Evolutionary conservation across 23 red algal genomes (phyloP), one percentile per base, ranked within the genome.

Genomic region (Gracilaria gracilis): DNA sequence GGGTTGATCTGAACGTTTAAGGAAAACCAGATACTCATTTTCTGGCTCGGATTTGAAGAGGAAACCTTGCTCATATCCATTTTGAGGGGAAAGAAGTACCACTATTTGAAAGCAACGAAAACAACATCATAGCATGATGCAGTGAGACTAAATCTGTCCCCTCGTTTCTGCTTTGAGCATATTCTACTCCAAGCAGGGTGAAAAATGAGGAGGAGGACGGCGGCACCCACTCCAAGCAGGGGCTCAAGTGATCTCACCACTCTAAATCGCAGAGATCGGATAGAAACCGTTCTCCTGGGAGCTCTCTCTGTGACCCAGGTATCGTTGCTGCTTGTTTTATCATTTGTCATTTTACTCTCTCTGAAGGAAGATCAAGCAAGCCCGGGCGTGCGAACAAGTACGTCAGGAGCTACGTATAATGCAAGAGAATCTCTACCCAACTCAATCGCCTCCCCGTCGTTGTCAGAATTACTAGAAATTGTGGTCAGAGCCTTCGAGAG

Each of bases 401-500:
- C 64, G 9, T 15, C 7, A 69, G 31, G 64, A 34, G 31, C 13
- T 69, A 36, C 64, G 2, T 37, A 34, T 13, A 34, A 69, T 2
- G 8, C 64, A 36, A 20, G 31, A 32, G 64, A 37, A 57, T 39
- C 85, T 55, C 85, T 70, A 2, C 20, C 50, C 1, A 65, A 62
- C 23, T 47, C 59, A 79, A 80, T 28, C 23, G 23, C 54, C 62
- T 25, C 87, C 0, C 87, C 75, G 23, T 39, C 80, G 2, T 23
- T 93, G 23, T 38, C 27, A 13, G 25, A 77, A 67, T 37, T 93
- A 9, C 36, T 93, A n/a, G 80, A 80, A 9, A 37, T 69, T 14
- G 81, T 93, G 31, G 80, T 47, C 28, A 69, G 49, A 50, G 74
- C 73, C 23, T 80, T 93, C 23, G 81, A 84, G 42, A 39, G 21